phyloP scores from a whole-genome alignment of 2,329 filamentous ascomycete genomes.

The Xylariaceae sp. region DNA sequence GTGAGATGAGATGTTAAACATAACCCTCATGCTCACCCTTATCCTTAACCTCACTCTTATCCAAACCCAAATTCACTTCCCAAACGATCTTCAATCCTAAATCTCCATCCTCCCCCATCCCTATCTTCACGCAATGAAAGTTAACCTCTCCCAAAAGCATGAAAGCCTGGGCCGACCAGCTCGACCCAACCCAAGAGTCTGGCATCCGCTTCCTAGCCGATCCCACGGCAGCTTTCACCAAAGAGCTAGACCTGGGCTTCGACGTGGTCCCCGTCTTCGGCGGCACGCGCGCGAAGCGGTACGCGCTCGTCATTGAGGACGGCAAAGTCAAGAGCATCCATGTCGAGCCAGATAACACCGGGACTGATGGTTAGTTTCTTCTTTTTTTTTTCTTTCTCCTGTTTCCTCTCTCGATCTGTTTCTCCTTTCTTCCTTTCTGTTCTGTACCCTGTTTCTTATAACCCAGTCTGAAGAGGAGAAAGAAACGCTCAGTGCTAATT shows the following conservation, averaged over 20 bases:
- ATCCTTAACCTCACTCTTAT: too few relatives aligned
- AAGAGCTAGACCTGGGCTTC: slow-evolving; percentile 78
- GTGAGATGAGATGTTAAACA: not conserved
- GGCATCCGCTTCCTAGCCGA: slow-evolving; percentile 88
- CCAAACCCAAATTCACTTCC: too few relatives aligned
- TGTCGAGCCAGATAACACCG: slow-evolving; percentile 86
- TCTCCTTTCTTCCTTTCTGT: too few relatives aligned
- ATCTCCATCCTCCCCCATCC: too few relatives aligned
- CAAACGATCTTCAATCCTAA: too few relatives aligned
- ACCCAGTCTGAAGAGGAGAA: too few relatives aligned
- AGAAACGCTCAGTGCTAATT: too few relatives aligned
- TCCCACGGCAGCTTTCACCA: slow-evolving; percentile 73
- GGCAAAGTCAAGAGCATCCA: slow-evolving; percentile 79
- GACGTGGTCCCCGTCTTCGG: slow-evolving; percentile 79
- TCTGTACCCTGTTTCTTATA: too few relatives aligned
- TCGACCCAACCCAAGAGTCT: slow-evolving; percentile 71
- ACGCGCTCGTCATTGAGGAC: slow-evolving; percentile 76
- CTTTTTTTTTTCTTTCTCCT: too few relatives aligned
- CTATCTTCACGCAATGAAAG: not conserved
- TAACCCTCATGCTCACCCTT: not conserved
- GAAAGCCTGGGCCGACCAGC: slow-evolving; percentile 78
- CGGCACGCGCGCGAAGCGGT: slow-evolving; percentile 78
- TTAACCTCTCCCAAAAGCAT: slow-evolving; percentile 53
- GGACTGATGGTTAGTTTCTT: slow-evolving; percentile 61
- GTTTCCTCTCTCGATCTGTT: too few relatives aligned